Percentiles rank a stretch among this genome's conserved stretches.
Conservation (phyloP, 768 basidiomycete species). For the Phallus indusiatus region DNA sequence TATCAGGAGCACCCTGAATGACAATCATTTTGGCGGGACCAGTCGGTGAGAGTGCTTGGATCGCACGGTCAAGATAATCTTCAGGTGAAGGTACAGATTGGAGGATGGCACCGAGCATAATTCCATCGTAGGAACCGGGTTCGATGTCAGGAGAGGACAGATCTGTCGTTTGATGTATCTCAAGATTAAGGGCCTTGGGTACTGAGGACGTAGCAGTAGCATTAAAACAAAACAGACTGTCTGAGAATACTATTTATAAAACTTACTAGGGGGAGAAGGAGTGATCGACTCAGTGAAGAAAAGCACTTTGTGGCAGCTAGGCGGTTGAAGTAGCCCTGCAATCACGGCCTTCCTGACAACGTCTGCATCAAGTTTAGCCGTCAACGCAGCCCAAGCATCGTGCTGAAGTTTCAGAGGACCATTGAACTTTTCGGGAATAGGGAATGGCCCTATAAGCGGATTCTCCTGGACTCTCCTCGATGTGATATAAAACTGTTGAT, state of each 20-base stretch:
- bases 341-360: background rate
- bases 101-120: background rate
- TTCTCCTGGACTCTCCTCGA: background rate
- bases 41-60: background rate
- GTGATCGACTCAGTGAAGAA: background rate
- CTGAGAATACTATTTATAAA: background rate
- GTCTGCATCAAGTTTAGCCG: background rate
- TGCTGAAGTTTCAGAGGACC: background rate
- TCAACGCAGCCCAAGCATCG: background rate
- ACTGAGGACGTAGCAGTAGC: background rate
- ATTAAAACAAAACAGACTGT: background rate
- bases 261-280: background rate
- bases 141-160: background rate
- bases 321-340: background rate
- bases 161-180: background rate
- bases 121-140: background rate
- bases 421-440: background rate
- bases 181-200: background rate
- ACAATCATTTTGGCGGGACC: background rate
- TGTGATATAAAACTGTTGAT: background rate
- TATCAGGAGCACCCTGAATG: background rate
- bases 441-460: background rate
- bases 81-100: background rate
- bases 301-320: background rate
- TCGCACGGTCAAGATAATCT: background rate